Evolutionary conservation across 805 yeast species (phyloP), one percentile per base, ranked within the genome.

Genomic region (Schwanniomyces vanrijiae): DNA sequence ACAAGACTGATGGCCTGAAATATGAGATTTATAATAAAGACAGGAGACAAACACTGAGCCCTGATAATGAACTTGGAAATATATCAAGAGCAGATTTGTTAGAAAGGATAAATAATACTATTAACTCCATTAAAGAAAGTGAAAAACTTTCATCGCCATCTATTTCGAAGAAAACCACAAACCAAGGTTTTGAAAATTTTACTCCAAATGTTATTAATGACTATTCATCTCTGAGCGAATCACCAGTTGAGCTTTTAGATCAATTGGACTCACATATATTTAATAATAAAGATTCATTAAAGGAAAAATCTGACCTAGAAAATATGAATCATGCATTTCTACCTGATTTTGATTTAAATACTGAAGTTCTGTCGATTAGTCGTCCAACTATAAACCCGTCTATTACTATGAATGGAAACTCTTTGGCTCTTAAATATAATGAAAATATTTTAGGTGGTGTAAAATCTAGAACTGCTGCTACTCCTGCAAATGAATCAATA

Each of bases 41-140:
- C 22, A 19, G 25, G n/a, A 25, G 11, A 18, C 42, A 35, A 29
- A 31, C 21, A 22, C 10, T 26, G 5, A 22, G 35, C 19, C 31
- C 18, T 26, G 14, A 28, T 3, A 37, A 22, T 25, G 37, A 9
- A 24, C 8, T 18, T 26, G 50, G 29, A 21, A 55, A 56, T 31
- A 39, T 53, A 24, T 52, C 56, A 2, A 41, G 57, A 29, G 52
- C 55, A 18, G 60, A 58, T 34, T 60, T 62, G 10, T 43, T 61
- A 28, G 66, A 62, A n/a, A 55, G 54, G 43, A 61, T 65, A 11
- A 59, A 65, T 44, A 46, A 60, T 10, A 60, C 62, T 4, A 50
- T 64, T 10, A 53, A 55, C 20, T 45, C 53, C 3, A 44, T 60
- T 19, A 44, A 46, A 24, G 55, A 48, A 16, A 24, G 28, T 4